These are phyloP conservation scores for Byssoonygena ceratinophila DNA, from an alignment of 2,329 filamentous ascomycete genomes.

Conservation along the genomic window DNA sequence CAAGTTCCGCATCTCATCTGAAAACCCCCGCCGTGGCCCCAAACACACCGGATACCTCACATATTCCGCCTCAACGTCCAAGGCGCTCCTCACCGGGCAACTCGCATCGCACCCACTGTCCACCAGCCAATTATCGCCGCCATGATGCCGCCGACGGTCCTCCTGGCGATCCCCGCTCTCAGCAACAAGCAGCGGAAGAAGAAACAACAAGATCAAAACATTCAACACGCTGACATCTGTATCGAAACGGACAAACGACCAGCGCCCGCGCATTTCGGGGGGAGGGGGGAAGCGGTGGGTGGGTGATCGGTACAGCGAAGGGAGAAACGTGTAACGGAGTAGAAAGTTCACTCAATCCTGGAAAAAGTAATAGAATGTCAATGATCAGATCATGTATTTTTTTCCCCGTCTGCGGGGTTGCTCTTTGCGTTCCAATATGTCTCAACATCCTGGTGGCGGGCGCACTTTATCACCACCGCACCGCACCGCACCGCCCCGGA, in stretches of 20 bases:
- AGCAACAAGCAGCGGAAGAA: slow-evolving; percentile 4
- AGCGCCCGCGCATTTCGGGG: slow-evolving; percentile 9
- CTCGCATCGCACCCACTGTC: background rate
- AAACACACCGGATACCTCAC: slow-evolving; percentile 23
- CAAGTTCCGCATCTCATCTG: background rate
- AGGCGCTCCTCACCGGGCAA: background rate
- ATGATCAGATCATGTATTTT: too few species aligned
- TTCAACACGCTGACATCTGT: slow-evolving; percentile 1
- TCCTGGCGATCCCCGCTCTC: background rate
- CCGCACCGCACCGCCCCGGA: too few species aligned
- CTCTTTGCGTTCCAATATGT: too few species aligned
- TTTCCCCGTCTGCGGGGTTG: too few species aligned
- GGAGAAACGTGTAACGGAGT: too few species aligned
- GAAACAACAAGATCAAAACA: background rate
- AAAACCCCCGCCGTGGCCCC: slow-evolving; percentile 18
- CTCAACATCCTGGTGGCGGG: too few species aligned
- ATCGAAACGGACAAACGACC: slow-evolving; percentile 9
- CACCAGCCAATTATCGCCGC: background rate
- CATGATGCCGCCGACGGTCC: background rate
- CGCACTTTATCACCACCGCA: too few species aligned
- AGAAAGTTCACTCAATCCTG: too few species aligned
- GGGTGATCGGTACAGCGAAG: too few species aligned
- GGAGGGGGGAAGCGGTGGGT: background rate
- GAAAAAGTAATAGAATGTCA: too few species aligned
- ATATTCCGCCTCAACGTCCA: slow-evolving; percentile 14